These are phyloP conservation scores for Hippophae rhamnoides DNA, from an alignment of 306 rosid genomes.

Conservation along the genomic window DNA sequence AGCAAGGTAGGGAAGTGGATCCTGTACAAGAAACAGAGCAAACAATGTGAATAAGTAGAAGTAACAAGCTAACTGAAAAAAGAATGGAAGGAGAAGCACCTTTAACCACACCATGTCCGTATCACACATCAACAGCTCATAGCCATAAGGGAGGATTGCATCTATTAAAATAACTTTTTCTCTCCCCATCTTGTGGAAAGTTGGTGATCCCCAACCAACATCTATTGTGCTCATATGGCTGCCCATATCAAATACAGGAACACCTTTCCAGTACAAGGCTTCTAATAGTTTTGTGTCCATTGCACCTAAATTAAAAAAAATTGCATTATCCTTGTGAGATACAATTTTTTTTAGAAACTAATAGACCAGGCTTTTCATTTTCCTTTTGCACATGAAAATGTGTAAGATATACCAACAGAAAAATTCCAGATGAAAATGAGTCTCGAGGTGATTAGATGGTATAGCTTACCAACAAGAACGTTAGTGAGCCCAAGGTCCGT, in stretches of 20 bases:
- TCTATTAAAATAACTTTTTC: constrained; percentile 84
- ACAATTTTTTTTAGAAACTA: neutral
- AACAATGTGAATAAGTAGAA: constrained; percentile 13
- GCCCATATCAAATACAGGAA: constrained; percentile 95
- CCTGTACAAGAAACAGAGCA: constrained; percentile 51
- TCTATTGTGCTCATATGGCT: constrained; percentile 95
- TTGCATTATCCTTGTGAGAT: constrained; percentile 17
- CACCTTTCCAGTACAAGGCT: constrained; percentile 88
- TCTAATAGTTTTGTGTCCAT: constrained; percentile 90
- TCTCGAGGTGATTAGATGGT: neutral
- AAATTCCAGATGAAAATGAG: constrained; percentile 7
- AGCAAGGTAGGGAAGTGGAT: constrained; percentile 92
- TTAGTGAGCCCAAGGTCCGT: constrained; percentile 64
- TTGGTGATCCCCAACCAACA: constrained; percentile 97
- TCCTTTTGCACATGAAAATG: neutral
- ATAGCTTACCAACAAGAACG: constrained; percentile 78
- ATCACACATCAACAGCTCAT: constrained; percentile 91
- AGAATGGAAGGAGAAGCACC: constrained; percentile 29
- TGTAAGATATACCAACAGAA: constrained; percentile 6
- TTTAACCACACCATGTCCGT: constrained; percentile 99
- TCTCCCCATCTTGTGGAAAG: constrained; percentile 97
- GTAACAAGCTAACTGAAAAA: constrained; percentile 3
- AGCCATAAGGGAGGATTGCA: constrained; percentile 73
- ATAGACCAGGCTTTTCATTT: constrained; percentile 3
- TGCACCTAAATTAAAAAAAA: constrained; percentile 56